Evolutionary conservation across 352 stramenopile genomes (phyloP), one percentile per base, ranked within the genome.

Genomic region (Globisporangium recalcitrans): DNA sequence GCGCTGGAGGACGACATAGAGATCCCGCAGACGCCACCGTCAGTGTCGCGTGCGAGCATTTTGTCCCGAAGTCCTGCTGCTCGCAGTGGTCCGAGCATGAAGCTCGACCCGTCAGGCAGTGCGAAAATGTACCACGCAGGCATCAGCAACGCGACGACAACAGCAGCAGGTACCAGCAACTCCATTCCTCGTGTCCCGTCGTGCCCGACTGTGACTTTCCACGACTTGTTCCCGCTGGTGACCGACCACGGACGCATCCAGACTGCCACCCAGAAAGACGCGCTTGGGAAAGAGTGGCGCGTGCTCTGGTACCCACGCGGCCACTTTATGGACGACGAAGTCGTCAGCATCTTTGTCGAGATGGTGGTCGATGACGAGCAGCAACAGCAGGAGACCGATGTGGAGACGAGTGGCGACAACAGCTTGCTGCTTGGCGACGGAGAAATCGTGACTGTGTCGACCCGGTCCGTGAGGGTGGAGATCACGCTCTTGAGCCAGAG

Each of bases 251-350:
- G 63, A 24, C 70, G 64, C 0, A 29, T 84, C 24, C 24, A 72
- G 6, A 86, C 78, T 7, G 51, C 69, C 1, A 8, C 51, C 1
- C 42, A 76, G 59, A 59, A 55, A 13, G 84, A 93, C 60, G 68
- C 70, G 5, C 49, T 60, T 6, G 78, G 72, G 29, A 67, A 67
- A 21, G 53, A 64, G 31, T 93, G 84, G 84, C 78, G 82, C 32
- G 67, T 93, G 13, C 62, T 84, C 60, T 93, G 81, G 81, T 82
- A 82, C 22, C 78, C 78, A 13, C 69, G 77, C 55, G 83, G 84
- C 9, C 67, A 70, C 34, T 64, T 64, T 24, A 62, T 78, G 13
- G 65, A 84, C 46, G 58, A 68, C 58, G 58, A 79, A 14, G 79
- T 70, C 55, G 80, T 86, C 14, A 78, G 81, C 31, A 68, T 91